A percentile compares a stretch with the other conserved stretches of the same genome.
Conservation (phyloP, 2,329 filamentous ascomycete species). For the Hansfordia pulvinata region DNA sequence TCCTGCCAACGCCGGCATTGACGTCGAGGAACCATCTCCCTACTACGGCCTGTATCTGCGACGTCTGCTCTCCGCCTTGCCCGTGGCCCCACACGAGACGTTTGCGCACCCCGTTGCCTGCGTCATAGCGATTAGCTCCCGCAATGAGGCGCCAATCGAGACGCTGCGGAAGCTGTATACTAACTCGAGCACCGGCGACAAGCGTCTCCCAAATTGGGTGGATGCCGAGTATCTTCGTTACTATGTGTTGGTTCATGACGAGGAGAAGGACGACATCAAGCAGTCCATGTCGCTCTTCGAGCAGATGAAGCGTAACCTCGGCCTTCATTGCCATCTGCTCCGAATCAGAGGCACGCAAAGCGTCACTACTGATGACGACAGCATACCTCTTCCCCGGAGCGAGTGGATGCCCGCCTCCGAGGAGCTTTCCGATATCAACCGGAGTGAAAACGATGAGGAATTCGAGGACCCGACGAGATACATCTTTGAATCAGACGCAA, state of each 20-base stretch:
- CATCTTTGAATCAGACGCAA: conserved; percentile 85
- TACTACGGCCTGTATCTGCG: conserved; percentile 81
- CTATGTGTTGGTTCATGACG: conserved; percentile 92
- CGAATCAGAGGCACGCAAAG: conserved; percentile 75
- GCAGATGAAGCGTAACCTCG: conserved; percentile 98
- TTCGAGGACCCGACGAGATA: conserved; percentile 61
- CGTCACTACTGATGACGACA: conserved; percentile 83
- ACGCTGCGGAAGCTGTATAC: conserved; percentile 73
- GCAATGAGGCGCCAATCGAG: conserved; percentile 72
- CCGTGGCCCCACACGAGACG: conserved; percentile 75
- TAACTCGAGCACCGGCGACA: conserved; percentile 66
- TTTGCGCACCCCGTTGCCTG: conserved; percentile 91
- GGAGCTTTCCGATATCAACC: conserved; percentile 62
- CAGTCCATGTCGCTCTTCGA: conserved; percentile 87
- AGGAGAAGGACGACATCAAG: conserved; percentile 85
- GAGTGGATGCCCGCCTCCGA: conserved; percentile 86
- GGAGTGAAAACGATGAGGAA: conserved; percentile 54
- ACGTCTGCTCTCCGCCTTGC: conserved; percentile 66
- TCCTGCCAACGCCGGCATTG: conserved; percentile 25
- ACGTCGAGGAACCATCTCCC: conserved; percentile 47
- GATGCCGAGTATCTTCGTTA: conserved; percentile 88
- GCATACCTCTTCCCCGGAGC: conserved; percentile 63
- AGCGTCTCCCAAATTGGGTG: conserved; percentile 69
- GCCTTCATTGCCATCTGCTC: conserved; percentile 85
- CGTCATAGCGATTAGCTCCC: conserved; percentile 88